Evolutionary conservation across 23 red algal genomes (phyloP), one percentile per base, ranked within the genome.

Genomic region (Agarophyton chilense): DNA sequence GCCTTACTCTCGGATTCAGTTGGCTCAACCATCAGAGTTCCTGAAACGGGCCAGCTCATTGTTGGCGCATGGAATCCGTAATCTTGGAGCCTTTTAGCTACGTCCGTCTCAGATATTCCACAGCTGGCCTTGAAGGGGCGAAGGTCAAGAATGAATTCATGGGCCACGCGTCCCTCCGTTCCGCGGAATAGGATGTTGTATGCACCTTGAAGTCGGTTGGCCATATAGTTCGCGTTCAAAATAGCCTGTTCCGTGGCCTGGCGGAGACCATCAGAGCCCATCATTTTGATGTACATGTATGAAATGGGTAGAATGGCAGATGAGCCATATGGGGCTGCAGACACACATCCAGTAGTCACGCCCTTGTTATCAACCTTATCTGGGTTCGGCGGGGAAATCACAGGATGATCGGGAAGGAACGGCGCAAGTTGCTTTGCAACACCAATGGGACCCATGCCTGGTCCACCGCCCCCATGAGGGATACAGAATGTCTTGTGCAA

Each of bases 401-500:
- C 93, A 8, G 97, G 93, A 64, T 99, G 97, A 47, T 88, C 86
- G 9, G 97, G 97, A 22, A 99, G 92, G 93, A 99, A 99, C 12
- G 97, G 97, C 18, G 97, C 93, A 51, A 99, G 87, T 71, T 95
- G 92, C 72, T 93, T 88, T 10, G 97, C 93, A 4, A 99, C 97
- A 41, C 92, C 97, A 84, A 99, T 99, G 36, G 97, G 92, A 49
- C 97, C 97, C 88, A 99, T 95, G 52, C 97, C 97, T 6, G 97
- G 97, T 1, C 97, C 97, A 56, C 97, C 97, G 32, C 97, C 97
- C 26, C 97, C 97, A 54, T 99, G 97, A 32, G 97, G 97, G 52
- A 99, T 99, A 82, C 92, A 95, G 79, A 99, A 95, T n/a, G 97
- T 99, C 82, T 99, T 99, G 82, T 99, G 97, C 70, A 99, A 64